Base-by-base conservation (phyloP, 2,329 filamentous ascomycete species). In the Talaromyces sp. region DNA sequence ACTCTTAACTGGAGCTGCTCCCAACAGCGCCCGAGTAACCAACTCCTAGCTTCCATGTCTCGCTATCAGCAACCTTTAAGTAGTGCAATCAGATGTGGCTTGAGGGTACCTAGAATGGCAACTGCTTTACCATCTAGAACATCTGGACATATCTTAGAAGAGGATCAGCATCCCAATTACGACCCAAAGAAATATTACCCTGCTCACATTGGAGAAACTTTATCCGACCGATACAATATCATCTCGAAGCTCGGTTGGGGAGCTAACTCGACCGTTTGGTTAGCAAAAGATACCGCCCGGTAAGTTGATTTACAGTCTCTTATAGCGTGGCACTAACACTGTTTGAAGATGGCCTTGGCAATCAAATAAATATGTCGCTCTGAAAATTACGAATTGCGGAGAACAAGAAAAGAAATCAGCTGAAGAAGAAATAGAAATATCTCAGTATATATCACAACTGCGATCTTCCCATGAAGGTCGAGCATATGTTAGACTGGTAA, bases 211-310 rank as follows among this genome's bases (percentile, higher is more conserved):
- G 51, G 51, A 27, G 19, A 53, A 11, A 29, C 21, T 29, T 2
- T 53, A 27, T 11, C 13, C 41, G 56, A 68, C 0, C 65, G 65
- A 24, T 76, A 75, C 61, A 67, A 72, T 58, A 62, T 76, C 13
- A 62, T 75, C 9, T 70, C 69, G 1, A 75, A 76, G 62, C 60
- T 75, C 10, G 73, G 73, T 43, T 75, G 66, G 65, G 73, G 74
- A 60, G 51, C 69, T 32, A 71, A 58, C n/a, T 46, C 54, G 11
- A 56, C 54, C 2, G 54, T 56, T 56, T 56, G 54, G 54, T 26
- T 56, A 24, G 9, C 54, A 56, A 32, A 24, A 61, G 27, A 68
- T 11, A 73, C 80, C 1, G 83, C 75, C 11, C 80, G 76, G 17
- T 29, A 7, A 29, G 27, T 29, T 3, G 27, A 29, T 4, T 29